phyloP scores from a whole-genome alignment of 2,329 filamentous ascomycete species.

The Ustilaginoidea virens region DNA sequence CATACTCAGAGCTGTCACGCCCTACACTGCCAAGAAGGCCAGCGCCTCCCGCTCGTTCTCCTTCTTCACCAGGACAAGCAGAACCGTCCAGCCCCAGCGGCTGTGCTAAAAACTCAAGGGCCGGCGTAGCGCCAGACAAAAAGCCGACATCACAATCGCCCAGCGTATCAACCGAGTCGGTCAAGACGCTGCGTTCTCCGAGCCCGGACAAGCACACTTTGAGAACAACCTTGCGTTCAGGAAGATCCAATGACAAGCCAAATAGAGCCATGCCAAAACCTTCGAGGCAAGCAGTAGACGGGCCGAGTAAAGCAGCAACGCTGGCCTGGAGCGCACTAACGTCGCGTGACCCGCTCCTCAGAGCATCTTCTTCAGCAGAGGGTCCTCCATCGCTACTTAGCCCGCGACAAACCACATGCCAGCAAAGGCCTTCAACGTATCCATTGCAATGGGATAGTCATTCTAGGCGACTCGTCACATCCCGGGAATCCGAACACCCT shows the following conservation, averaged over 20 bases:
- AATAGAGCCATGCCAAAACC: slow-evolving; percentile 23
- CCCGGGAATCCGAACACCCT: slow-evolving; percentile 17
- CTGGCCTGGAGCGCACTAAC: slow-evolving; percentile 41
- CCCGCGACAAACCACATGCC: slow-evolving; percentile 16
- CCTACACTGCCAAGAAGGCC: slow-evolving; percentile 44
- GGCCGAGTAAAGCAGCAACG: slow-evolving; percentile 48
- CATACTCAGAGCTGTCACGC: slow-evolving; percentile 67
- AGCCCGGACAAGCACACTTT: slow-evolving; percentile 47
- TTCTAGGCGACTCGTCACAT: slow-evolving; percentile 31
- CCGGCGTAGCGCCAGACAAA: slow-evolving; percentile 6
- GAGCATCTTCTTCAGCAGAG: slow-evolving; percentile 11
- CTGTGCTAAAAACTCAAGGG: slow-evolving; percentile 9
- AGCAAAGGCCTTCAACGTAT: slow-evolving; percentile 16
- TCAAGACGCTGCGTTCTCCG: slow-evolving; percentile 28
- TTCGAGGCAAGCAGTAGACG: slow-evolving; percentile 28
- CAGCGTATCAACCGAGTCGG: slow-evolving; percentile 17
- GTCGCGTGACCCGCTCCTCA: slow-evolving; percentile 20
- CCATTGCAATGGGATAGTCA: slow-evolving; percentile 38
- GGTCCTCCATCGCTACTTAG: slow-evolving; percentile 7
- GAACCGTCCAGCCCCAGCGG: slow-evolving; percentile 16
- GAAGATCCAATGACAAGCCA: slow-evolving; percentile 27
- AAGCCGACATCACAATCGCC: slow-evolving; percentile 17
- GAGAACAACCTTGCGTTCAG: slow-evolving; percentile 43
- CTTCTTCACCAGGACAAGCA: slow-evolving; percentile 35
- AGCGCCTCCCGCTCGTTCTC: slow-evolving; percentile 35